phyloP scores from a whole-genome alignment of 2,329 filamentous ascomycete genomes.

The Ascochyta clinopodiicola region DNA sequence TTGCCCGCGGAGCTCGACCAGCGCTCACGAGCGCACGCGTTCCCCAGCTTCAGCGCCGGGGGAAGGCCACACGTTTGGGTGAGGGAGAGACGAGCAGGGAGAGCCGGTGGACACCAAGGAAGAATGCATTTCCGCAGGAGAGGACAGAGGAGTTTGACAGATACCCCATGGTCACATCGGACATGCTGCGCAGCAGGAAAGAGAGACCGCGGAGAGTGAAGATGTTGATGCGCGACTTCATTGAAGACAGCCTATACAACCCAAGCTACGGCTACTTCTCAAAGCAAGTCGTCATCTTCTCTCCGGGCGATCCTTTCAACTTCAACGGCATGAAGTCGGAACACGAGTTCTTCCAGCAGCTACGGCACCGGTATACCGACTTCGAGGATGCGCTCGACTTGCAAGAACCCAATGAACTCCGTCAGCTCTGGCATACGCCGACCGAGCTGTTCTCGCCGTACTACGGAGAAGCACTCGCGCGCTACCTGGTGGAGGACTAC shows the following conservation, averaged over 20 bases:
- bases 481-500: conserved; percentile 95
- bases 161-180: conserved; percentile 85
- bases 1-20: conserved; percentile 55
- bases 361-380: conserved; percentile 81
- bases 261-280: conserved; percentile 95
- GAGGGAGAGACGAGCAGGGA: conserved; percentile 59
- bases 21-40: conserved; percentile 48
- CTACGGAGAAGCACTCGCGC: conserved; percentile 96
- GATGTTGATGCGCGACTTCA: conserved; percentile 97
- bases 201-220: conserved; percentile 87
- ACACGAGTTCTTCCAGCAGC: conserved; percentile 77
- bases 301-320: conserved; percentile 86
- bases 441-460: conserved; percentile 96
- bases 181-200: conserved; percentile 72
- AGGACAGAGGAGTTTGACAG: conserved; percentile 79
- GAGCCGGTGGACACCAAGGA: conserved; percentile 86
- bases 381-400: conserved; percentile 90
- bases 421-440: conserved; percentile 97
- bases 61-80: conserved; percentile 36
- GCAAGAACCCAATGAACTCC: conserved; percentile 72
- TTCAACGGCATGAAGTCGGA: conserved; percentile 85
- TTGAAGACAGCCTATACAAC: conserved; percentile 96
- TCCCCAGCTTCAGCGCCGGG: conserved; percentile 38
- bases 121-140: conserved; percentile 75
- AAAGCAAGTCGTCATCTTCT: conserved; percentile 96